Percentiles rank a stretch among this genome's conserved stretches.
These are phyloP conservation scores for Thalassiosira tumida DNA, from an alignment of 352 stramenopile species.

Conservation along the genomic window DNA sequence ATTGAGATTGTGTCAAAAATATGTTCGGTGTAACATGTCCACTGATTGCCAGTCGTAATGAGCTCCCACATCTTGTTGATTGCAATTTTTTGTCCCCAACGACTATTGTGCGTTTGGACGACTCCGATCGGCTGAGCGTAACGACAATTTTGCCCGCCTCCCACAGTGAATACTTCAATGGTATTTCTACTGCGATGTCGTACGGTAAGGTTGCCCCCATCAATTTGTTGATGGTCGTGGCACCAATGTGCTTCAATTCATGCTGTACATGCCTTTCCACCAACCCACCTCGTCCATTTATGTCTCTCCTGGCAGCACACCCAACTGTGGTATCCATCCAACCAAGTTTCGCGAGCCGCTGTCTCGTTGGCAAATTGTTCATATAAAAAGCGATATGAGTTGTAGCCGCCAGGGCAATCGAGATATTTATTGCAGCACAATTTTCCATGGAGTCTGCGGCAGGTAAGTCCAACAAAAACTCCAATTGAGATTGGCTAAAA, in stretches of 20 bases:
- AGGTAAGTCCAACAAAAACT: not conserved
- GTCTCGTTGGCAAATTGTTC: not conserved
- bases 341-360: not conserved
- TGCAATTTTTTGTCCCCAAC: conserved; percentile 35
- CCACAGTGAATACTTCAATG: not conserved
- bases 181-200: not conserved
- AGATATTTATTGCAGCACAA: not conserved
- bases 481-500: not conserved
- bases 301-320: not conserved
- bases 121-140: not conserved
- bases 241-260: not conserved
- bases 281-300: not conserved
- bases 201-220: not conserved
- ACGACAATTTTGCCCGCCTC: not conserved
- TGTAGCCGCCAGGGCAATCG: not conserved
- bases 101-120: conserved; percentile 25
- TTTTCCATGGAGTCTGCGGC: not conserved
- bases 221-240: not conserved
- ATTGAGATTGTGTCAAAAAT: conserved; percentile 21
- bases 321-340: not conserved
- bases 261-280: not conserved
- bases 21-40: conserved; percentile 30
- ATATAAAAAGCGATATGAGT: not conserved
- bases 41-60: conserved; percentile 46
- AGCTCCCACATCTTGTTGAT: conserved; percentile 57